Evolutionary conservation across 108 stramenopile species (phyloP).

Genomic region (Pseudonitzschia multistriata): DNA sequence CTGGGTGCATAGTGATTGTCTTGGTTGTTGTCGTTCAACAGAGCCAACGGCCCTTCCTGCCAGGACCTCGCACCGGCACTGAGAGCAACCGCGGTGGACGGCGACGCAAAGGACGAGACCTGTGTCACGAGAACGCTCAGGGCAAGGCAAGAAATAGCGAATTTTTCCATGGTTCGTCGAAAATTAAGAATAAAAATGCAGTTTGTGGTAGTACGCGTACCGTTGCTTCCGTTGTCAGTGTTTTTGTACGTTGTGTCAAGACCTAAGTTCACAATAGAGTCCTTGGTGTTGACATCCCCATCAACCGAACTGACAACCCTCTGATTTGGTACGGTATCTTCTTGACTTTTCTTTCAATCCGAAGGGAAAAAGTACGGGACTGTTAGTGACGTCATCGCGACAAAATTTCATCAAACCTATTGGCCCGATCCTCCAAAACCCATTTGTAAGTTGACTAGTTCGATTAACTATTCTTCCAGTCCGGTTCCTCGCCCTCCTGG

Average conservation of each 20-base stretch:
- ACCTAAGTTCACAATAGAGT: neutral
- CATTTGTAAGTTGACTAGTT: neutral
- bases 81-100: neutral
- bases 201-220: neutral
- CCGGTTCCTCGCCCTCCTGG: too few species aligned
- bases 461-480: too few species aligned
- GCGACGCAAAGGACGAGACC: slow-evolving; percentile 8
- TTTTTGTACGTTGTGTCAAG: too few species aligned
- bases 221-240: neutral
- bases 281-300: neutral
- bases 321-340: slow-evolving; percentile 1
- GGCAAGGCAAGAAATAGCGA: slow-evolving; percentile 7
- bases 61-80: neutral
- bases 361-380: neutral
- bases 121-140: slow-evolving; percentile 1
- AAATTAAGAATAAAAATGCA: neutral
- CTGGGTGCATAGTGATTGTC: neutral
- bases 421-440: neutral
- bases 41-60: neutral
- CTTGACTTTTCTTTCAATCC: neutral
- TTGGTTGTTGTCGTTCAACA: slow-evolving; percentile 4
- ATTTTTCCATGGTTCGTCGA: slow-evolving; percentile 6
- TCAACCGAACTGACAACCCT: neutral
- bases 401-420: neutral
- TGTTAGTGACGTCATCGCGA: neutral